Base-by-base conservation (phyloP, 2,329 filamentous ascomycete genomes). In the Proliferodiscus dingleyae region DNA sequence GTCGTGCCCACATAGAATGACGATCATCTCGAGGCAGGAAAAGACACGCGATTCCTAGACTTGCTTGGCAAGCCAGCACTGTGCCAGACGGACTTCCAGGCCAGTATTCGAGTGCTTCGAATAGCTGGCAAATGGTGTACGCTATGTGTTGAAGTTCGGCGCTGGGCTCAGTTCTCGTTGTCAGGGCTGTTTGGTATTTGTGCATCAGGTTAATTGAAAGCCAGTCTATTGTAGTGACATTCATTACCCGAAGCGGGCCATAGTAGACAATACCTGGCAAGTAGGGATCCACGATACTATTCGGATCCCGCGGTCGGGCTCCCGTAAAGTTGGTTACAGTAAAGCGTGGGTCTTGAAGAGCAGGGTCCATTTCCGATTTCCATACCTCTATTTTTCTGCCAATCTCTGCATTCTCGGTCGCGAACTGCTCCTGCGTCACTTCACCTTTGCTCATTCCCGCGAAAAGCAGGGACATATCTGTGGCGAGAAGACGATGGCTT, bases 151-250 rank as follows among this genome's bases (percentile, higher is more conserved):
- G 71, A 43, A 91, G 59, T 42, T 85, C 80, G 10, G 72, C 56
- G 32, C 69, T 69, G 2, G 73, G 66, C 36, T 71, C 63, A 21
- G 47, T 51, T 30, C 74, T 72, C 41, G 79, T 66, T 2, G 76
- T 71, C 40, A 77, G 69, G 3, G 80, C 75, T 2, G 83, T 78
- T 57, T 93, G 87, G 55, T 85, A 83, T 54, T 81, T 80, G 66
- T 89, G 89, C 83, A 95, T 88, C 47, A 93, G 73, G 38, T 84
- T 75, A 19, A 90, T 80, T 6, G 84, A 84, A 62, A 87, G 81
- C 71, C 88, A 87, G 61, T 95, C 89, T 48, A 89, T 77, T 46
- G 75, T 73, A 13, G 89, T 71, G 39, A 86, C 77, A 51, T 94
- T 96, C 37, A 86, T 80, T 9, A 81, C 73, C 68, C 87, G 91